Conservation (phyloP, 495 filamentous ascomycete species). For the Penicillium bovifimosum region DNA sequence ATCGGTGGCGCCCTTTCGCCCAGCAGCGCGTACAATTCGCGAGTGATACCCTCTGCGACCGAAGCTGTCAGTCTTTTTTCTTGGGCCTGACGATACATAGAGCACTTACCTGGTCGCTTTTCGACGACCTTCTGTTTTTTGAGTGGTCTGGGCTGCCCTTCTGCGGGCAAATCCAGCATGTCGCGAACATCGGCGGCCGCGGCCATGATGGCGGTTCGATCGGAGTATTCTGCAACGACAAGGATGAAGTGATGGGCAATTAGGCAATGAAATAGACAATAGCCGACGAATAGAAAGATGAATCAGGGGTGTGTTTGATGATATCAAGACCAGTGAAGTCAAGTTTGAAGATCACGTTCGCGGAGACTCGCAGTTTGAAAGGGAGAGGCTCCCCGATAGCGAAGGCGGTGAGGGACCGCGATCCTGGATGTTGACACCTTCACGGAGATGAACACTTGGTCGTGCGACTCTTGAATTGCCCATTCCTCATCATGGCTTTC, state of each 20-base stretch:
- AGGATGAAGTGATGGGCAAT: background rate
- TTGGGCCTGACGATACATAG: background rate
- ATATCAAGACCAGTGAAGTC: background rate
- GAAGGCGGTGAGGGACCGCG: slow-evolving; percentile 20
- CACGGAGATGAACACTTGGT: slow-evolving; percentile 11
- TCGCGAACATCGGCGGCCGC: slow-evolving; percentile 81
- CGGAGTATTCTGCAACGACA: background rate
- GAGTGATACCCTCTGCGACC: slow-evolving; percentile 65
- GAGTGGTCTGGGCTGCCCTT: slow-evolving; percentile 55
- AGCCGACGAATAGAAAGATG: background rate
- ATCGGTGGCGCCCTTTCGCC: slow-evolving; percentile 66
- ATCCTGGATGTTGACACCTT: slow-evolving; percentile 17
- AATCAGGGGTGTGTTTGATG: background rate
- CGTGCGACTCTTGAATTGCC: slow-evolving; percentile 11
- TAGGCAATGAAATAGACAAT: background rate
- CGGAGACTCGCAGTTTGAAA: slow-evolving; percentile 14
- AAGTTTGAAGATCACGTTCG: slow-evolving; percentile 17
- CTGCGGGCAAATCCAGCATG: slow-evolving; percentile 73
- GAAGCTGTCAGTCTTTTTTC: slow-evolving; percentile 6
- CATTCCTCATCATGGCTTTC: slow-evolving; percentile 27
- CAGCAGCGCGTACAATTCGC: slow-evolving; percentile 59
- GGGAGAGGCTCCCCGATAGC: slow-evolving; percentile 12
- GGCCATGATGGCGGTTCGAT: slow-evolving; percentile 49
- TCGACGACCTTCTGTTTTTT: slow-evolving; percentile 75
- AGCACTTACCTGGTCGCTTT: slow-evolving; percentile 57